Evolutionary conservation across 2,329 filamentous ascomycete species (phyloP).

Genomic region (Sarocladium oryzae): DNA sequence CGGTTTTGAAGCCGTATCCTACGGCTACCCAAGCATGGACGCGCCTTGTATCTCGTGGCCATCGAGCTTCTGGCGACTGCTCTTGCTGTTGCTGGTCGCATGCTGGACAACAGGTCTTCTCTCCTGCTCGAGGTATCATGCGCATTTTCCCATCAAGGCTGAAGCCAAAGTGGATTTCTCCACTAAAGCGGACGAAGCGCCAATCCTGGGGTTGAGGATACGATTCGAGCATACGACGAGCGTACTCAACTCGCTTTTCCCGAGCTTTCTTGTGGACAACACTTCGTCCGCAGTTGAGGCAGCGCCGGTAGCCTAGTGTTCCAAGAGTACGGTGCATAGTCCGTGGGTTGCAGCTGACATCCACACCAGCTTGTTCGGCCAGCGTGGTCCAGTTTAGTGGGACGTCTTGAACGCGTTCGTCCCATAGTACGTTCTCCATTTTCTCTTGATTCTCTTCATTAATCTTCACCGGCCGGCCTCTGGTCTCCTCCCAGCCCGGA

Average conservation of each 20-base stretch:
- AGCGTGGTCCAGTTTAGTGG: constrained; percentile 28
- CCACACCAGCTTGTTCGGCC: constrained; percentile 26
- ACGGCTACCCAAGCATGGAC: constrained; percentile 29
- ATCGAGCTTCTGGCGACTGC: constrained; percentile 17
- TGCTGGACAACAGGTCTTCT: constrained; percentile 22
- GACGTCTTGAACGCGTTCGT: constrained; percentile 23
- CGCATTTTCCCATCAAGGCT: constrained; percentile 30
- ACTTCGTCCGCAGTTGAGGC: constrained; percentile 23
- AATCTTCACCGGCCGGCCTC: constrained; percentile 28
- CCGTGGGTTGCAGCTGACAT: constrained; percentile 25
- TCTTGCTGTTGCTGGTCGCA: constrained; percentile 16
- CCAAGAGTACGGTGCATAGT: constrained; percentile 32
- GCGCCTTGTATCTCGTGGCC: constrained; percentile 27
- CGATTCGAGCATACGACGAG: constrained; percentile 24
- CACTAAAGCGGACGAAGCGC: constrained; percentile 28
- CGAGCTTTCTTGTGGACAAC: constrained; percentile 24
- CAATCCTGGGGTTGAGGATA: constrained; percentile 26
- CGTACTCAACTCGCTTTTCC: constrained; percentile 28
- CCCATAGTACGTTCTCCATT: constrained; percentile 33
- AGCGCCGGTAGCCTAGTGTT: constrained; percentile 28
- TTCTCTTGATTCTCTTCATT: constrained; percentile 26
- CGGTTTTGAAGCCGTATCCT: constrained; percentile 30
- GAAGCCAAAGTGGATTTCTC: constrained; percentile 32
- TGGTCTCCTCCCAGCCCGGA: constrained; percentile 32
- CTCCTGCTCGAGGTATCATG: constrained; percentile 27